Conservation (phyloP, 805 yeast genomes). For the Komagataella populi region DNA sequence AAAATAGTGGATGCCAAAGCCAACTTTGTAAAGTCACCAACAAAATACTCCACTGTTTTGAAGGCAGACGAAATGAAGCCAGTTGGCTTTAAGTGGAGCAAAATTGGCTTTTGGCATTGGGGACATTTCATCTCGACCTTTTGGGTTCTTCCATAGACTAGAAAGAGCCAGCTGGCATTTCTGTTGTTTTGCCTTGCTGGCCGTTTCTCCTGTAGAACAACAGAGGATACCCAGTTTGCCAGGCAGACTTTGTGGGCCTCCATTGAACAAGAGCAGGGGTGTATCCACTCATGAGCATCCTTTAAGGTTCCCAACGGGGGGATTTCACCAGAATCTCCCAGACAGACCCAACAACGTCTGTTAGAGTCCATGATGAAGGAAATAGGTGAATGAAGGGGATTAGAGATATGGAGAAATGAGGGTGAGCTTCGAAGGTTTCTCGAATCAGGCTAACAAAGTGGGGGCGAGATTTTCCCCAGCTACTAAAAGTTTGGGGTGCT, state of each 20-base stretch:
- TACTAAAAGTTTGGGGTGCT: too few relatives aligned
- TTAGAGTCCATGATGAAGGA: not conserved
- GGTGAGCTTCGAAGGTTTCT: not conserved
- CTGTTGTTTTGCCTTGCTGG: slow-evolving; percentile 2
- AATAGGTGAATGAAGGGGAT: not conserved
- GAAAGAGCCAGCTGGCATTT: not conserved
- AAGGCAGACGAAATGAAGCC: slow-evolving; percentile 4
- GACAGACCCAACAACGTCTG: slow-evolving; percentile 14
- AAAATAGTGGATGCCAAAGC: slow-evolving; percentile 7
- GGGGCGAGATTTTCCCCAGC: not conserved
- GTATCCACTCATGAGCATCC: slow-evolving; percentile 25
- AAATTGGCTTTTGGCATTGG: slow-evolving; percentile 21
- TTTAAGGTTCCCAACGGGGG: slow-evolving; percentile 16
- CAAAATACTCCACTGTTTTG: slow-evolving; percentile 4
- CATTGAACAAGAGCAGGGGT: slow-evolving; percentile 30
- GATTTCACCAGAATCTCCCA: slow-evolving; percentile 15
- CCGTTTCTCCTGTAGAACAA: slow-evolving; percentile 11
- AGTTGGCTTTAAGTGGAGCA: slow-evolving; percentile 10
- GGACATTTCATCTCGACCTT: slow-evolving; percentile 17
- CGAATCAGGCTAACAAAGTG: not conserved
- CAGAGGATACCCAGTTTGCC: slow-evolving; percentile 23
- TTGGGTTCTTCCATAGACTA: not conserved
- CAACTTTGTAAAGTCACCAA: slow-evolving; percentile 8
- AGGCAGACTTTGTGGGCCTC: slow-evolving; percentile 31
- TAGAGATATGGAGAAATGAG: not conserved